Evolutionary conservation across 371 early-diverging fungal genomes (phyloP).

Genomic region (Capniomyces stellatus): DNA sequence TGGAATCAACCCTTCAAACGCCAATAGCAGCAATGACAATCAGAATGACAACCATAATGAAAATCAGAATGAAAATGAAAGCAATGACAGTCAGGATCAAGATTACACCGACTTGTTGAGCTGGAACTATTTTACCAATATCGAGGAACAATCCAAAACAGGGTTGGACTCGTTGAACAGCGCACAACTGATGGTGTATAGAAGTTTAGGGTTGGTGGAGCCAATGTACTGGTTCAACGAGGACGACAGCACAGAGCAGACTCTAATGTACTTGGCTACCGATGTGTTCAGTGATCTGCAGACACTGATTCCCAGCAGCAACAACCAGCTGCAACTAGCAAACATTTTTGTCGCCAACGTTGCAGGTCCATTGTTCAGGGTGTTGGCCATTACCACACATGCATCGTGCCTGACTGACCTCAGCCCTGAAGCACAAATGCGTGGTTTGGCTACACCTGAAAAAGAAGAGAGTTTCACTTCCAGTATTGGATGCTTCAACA

Average conservation of each 20-base stretch:
- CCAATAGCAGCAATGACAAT: neutral
- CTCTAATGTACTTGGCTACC: slow-evolving; percentile 29
- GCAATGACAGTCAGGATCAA: too few species aligned
- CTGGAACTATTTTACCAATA: neutral
- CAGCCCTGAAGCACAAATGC: too few species aligned
- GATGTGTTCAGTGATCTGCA: slow-evolving; percentile 41
- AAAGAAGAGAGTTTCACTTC: too few species aligned
- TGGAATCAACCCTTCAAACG: neutral
- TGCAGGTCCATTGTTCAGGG: neutral
- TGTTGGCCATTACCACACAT: neutral
- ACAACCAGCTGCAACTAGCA: neutral
- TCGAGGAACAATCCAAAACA: neutral
- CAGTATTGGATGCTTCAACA: too few species aligned
- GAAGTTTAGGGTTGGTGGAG: neutral
- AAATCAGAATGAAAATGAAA: too few species aligned
- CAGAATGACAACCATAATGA: neutral
- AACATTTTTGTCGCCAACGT: neutral
- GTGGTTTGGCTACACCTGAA: too few species aligned
- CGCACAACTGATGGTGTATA: neutral
- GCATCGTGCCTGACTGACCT: neutral
- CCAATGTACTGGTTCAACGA: slow-evolving; percentile 6
- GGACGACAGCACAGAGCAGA: slow-evolving; percentile 27
- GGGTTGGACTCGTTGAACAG: neutral
- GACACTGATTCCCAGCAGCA: slow-evolving; percentile 30
- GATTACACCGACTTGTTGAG: too few species aligned